Percentiles rank a stretch among this genome's conserved stretches.
These are phyloP conservation scores for Termitomyces sp. DNA, from an alignment of 768 basidiomycete genomes.

Conservation along the genomic window DNA sequence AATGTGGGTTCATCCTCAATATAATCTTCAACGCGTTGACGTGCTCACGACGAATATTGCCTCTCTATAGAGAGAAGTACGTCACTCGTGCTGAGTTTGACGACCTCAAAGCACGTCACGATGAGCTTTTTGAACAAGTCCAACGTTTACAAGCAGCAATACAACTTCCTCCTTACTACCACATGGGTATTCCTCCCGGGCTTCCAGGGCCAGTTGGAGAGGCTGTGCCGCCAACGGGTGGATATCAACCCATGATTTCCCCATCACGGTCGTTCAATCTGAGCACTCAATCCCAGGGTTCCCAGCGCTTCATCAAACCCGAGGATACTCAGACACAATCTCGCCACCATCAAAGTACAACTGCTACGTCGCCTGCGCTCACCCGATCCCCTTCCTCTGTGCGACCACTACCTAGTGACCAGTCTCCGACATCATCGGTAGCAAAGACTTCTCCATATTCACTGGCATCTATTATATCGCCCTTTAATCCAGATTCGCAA, in stretches of 20 bases:
- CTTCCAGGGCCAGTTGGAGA: constrained; percentile 31
- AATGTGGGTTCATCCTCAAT: constrained; percentile 50
- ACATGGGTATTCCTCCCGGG: constrained; percentile 27
- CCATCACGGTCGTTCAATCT: constrained; percentile 31
- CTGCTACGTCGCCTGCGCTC: constrained; percentile 24
- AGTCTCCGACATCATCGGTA: constrained; percentile 25
- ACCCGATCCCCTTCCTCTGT: constrained; percentile 21
- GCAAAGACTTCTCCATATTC: constrained; percentile 36
- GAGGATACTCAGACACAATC: constrained; percentile 24
- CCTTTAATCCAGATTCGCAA: constrained; percentile 38
- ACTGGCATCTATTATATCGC: constrained; percentile 40
- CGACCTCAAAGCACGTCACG: constrained; percentile 65
- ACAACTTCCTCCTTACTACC: constrained; percentile 29
- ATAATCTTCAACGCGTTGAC: constrained; percentile 15
- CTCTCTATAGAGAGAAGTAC: constrained; percentile 65
- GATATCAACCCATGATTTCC: constrained; percentile 35
- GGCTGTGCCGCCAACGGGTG: constrained; percentile 30
- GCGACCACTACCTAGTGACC: constrained; percentile 17
- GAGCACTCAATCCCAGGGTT: constrained; percentile 23
- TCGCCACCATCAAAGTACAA: constrained; percentile 21
- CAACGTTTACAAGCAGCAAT: constrained; percentile 39
- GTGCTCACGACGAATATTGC: constrained; percentile 10
- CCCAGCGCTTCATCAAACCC: constrained; percentile 26
- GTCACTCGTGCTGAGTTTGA: constrained; percentile 78
- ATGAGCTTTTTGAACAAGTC: constrained; percentile 57